Percentiles rank a stretch among this genome's conserved stretches.
These are phyloP conservation scores for Leptographium galeiforme DNA, from an alignment of 2,329 filamentous ascomycete species.

Conservation along the genomic window DNA sequence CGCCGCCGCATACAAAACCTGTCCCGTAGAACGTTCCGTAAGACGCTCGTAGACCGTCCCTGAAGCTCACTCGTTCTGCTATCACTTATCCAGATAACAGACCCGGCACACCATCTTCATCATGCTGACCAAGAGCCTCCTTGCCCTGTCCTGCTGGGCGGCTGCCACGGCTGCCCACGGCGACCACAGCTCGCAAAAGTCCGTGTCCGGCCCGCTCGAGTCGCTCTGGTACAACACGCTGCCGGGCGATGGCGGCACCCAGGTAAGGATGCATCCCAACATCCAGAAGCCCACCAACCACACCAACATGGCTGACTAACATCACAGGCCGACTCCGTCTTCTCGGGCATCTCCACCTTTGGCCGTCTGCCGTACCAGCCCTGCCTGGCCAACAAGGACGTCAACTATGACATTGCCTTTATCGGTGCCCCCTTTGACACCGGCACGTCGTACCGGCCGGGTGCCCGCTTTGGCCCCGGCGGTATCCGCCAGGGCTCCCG, in stretches of 20 bases:
- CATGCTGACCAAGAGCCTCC: slow-evolving; percentile 6
- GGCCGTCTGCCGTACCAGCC: slow-evolving; percentile 66
- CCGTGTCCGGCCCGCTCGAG: slow-evolving; percentile 55
- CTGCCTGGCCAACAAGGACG: slow-evolving; percentile 55
- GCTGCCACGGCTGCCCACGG: slow-evolving; percentile 45
- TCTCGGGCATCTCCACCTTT: slow-evolving; percentile 79
- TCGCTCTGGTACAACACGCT: slow-evolving; percentile 72
- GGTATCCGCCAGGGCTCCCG: slow-evolving; percentile 79
- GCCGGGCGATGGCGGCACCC: slow-evolving; percentile 72
- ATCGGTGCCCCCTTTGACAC: slow-evolving; percentile 78
- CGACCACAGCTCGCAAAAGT: slow-evolving; percentile 40
- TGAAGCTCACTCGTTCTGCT: neutral
- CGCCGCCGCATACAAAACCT: neutral
- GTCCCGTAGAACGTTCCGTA: neutral
- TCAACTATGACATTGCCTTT: slow-evolving; percentile 75
- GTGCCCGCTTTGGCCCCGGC: slow-evolving; percentile 71
- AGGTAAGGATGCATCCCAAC: slow-evolving; percentile 33
- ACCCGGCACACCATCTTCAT: neutral
- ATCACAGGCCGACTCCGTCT: slow-evolving; percentile 66
- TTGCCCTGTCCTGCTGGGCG: slow-evolving; percentile 26
- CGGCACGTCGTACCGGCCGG: slow-evolving; percentile 71
- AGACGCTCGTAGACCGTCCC: neutral
- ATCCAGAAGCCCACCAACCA: no score
- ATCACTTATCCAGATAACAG: neutral
- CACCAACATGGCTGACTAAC: neutral